Percentiles rank a stretch among this genome's conserved stretches.
These are phyloP conservation scores for Pestalotiopsis sp. DNA, from an alignment of 2,329 filamentous ascomycete species.

Conservation along the genomic window DNA sequence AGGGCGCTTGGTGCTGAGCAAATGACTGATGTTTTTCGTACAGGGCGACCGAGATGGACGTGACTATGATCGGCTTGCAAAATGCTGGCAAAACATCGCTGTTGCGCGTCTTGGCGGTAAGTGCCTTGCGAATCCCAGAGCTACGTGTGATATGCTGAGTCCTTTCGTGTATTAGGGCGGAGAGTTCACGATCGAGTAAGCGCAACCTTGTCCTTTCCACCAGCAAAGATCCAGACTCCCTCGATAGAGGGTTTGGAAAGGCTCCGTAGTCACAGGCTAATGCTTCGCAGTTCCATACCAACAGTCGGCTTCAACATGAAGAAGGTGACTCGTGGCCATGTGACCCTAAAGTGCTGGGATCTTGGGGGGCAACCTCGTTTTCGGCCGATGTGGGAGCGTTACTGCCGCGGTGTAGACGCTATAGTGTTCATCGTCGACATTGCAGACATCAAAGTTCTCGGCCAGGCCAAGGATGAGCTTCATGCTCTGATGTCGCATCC, in stretches of 20 bases:
- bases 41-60: conserved; percentile 99
- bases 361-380: conserved; percentile 96
- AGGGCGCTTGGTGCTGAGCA: background rate
- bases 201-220: conserved; percentile 28
- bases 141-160: conserved; percentile 35
- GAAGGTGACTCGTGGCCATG: conserved; percentile 95
- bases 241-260: conserved; percentile 20
- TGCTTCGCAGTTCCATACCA: conserved; percentile 80
- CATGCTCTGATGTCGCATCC: conserved; percentile 86
- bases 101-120: conserved; percentile 90
- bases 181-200: conserved; percentile 99
- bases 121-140: conserved; percentile 36
- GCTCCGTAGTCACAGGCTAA: conserved; percentile 19
- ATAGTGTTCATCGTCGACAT: conserved; percentile 99
- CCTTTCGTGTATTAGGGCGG: conserved; percentile 68
- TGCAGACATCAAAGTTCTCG: conserved; percentile 78
- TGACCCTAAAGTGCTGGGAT: conserved; percentile 99
- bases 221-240: conserved; percentile 14
- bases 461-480: conserved; percentile 88
- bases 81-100: conserved; percentile 98
- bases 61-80: conserved; percentile 97
- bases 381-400: conserved; percentile 98
- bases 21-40: conserved; percentile 21
- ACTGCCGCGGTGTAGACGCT: conserved; percentile 95
- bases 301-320: conserved; percentile 99